Conservation (phyloP, 306 rosid species). For the Rubus parviflorus region DNA sequence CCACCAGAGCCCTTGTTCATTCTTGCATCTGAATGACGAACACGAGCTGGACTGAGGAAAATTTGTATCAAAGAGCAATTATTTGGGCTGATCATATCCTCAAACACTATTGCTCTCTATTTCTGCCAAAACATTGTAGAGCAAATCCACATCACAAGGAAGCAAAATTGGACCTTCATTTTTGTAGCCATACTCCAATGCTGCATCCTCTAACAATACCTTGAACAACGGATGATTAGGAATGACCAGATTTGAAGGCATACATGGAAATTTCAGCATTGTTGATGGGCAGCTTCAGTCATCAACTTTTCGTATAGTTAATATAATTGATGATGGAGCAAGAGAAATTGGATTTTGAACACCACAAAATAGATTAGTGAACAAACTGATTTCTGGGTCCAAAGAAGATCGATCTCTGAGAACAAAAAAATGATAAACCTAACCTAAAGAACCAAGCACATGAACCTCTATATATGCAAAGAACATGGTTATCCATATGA, state of each 20-base stretch:
- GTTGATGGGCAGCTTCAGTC: constrained; percentile 23
- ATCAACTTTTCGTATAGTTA: constrained; percentile 26
- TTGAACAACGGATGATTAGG: too few relatives aligned
- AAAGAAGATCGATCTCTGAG: too few relatives aligned
- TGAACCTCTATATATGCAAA: too few relatives aligned
- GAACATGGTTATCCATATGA: too few relatives aligned
- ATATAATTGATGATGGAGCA: constrained; percentile 33
- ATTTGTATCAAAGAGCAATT: constrained; percentile 10
- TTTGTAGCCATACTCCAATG: too few relatives aligned
- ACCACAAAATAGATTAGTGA: constrained; percentile 24
- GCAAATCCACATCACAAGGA: constrained; percentile 43
- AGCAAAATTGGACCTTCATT: constrained; percentile 66
- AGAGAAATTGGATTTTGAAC: constrained; percentile 54
- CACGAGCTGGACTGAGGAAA: constrained; percentile 22
- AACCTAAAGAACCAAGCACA: too few relatives aligned
- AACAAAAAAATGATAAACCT: too few relatives aligned
- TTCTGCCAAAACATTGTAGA: constrained; percentile 31
- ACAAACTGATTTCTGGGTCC: background rate
- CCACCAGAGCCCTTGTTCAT: background rate
- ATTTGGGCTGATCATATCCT: background rate
- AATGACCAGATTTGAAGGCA: constrained; percentile 16
- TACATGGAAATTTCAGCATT: constrained; percentile 24
- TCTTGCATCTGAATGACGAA: background rate
- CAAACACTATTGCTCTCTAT: constrained; percentile 31
- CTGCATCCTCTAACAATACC: too few relatives aligned